Percentiles rank a stretch among this genome's conserved stretches.
Evolutionary conservation across 805 yeast genomes (phyloP).

Genomic region (Cyberlindnera nakhonratchasimensis): DNA sequence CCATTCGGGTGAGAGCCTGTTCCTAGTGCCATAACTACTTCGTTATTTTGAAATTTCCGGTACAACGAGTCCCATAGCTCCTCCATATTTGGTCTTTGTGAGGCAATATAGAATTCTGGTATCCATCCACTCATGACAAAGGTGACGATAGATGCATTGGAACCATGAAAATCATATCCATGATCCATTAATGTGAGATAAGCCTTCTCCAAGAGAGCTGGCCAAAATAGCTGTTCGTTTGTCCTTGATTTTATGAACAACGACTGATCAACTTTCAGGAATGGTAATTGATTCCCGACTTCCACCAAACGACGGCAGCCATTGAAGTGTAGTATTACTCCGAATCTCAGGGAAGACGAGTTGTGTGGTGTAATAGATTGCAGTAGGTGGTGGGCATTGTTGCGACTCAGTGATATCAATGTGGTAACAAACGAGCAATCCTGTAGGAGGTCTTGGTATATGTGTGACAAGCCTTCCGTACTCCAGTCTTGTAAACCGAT

Average conservation of each 20-base stretch:
- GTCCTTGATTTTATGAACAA: constrained; percentile 19
- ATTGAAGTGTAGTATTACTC: constrained; percentile 45
- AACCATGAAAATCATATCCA: constrained; percentile 66
- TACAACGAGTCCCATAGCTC: constrained; percentile 35
- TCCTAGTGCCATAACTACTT: constrained; percentile 61
- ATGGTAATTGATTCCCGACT: constrained; percentile 47
- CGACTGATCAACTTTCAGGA: constrained; percentile 17
- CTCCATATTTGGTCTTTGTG: constrained; percentile 32
- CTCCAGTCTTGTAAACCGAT: constrained; percentile 19
- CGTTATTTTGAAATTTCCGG: constrained; percentile 30
- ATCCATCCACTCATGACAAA: constrained; percentile 66
- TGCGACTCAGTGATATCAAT: constrained; percentile 45
- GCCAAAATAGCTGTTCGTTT: constrained; percentile 42
- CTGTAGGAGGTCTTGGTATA: constrained; percentile 49
- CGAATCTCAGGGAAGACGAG: constrained; percentile 29
- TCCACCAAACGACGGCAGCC: constrained; percentile 48
- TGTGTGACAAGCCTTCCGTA: constrained; percentile 22
- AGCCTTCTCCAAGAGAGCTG: constrained; percentile 76
- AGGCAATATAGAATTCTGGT: constrained; percentile 51
- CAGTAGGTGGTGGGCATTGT: constrained; percentile 12
- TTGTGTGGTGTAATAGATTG: constrained; percentile 16
- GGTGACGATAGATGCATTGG: constrained; percentile 71
- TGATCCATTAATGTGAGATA: constrained; percentile 50
- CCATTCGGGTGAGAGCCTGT: constrained; percentile 46
- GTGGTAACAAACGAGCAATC: constrained; percentile 80